Evolutionary conservation across 2,329 filamentous ascomycete species (phyloP).

Genomic region (Thelonectria olida): DNA sequence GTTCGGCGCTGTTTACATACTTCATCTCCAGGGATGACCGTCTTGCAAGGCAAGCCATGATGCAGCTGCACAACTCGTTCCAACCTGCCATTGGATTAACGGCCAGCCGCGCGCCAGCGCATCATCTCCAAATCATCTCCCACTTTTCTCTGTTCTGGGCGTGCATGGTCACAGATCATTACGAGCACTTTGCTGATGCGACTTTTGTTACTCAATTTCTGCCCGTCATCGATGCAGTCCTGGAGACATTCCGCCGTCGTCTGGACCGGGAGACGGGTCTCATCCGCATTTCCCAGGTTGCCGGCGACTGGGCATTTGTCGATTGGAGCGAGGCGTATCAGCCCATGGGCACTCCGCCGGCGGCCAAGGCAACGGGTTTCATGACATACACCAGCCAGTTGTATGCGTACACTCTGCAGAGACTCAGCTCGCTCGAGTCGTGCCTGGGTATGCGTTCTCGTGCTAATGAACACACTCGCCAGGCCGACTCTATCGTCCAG

Average conservation of each 20-base stretch:
- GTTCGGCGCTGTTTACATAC: slow-evolving; percentile 44
- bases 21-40: slow-evolving; percentile 42
- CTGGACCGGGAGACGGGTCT: slow-evolving; percentile 2
- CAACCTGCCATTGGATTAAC: slow-evolving; percentile 40
- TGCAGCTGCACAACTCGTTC: slow-evolving; percentile 36
- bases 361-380: slow-evolving; percentile 44
- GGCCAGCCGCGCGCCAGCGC: slow-evolving; percentile 45
- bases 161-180: slow-evolving; percentile 46
- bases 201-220: slow-evolving; percentile 41
- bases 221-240: slow-evolving; percentile 41
- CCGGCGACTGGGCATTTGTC: slow-evolving; percentile 45
- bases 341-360: slow-evolving; percentile 47
- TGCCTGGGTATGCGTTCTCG: too few species aligned
- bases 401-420: slow-evolving; percentile 50
- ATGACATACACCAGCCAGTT: slow-evolving; percentile 38
- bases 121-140: slow-evolving; percentile 46
- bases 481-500: slow-evolving; percentile 26
- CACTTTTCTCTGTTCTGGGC: slow-evolving; percentile 50
- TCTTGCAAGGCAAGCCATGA: slow-evolving; percentile 42
- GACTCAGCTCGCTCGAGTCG: too few species aligned
- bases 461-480: background rate
- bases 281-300: slow-evolving; percentile 16
- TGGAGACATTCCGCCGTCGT: slow-evolving; percentile 37
- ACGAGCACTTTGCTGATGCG: slow-evolving; percentile 44
- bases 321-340: slow-evolving; percentile 43